Evolutionary conservation across 1,284 basidiomycete species (phyloP).

Genomic region (Ustilago hordei): DNA sequence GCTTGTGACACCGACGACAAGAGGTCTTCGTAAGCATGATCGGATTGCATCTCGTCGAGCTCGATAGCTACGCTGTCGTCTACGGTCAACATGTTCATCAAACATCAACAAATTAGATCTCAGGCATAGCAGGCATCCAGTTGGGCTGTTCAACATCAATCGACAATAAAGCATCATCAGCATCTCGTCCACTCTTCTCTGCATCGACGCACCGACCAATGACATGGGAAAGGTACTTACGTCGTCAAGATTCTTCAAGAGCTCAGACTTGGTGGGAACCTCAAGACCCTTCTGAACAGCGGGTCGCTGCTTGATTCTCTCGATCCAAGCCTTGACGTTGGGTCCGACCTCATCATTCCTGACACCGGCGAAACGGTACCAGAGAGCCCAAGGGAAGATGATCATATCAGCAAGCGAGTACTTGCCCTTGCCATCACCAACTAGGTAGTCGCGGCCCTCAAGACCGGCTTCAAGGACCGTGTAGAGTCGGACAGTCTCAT

Average conservation of each 20-base stretch:
- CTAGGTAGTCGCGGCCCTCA: constrained; percentile 55
- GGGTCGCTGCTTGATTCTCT: constrained; percentile 36
- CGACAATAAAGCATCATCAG: not conserved
- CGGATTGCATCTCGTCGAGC: not conserved
- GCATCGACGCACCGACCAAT: not conserved
- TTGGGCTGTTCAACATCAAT: constrained; percentile 24
- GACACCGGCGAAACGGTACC: constrained; percentile 40
- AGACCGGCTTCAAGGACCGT: constrained; percentile 51
- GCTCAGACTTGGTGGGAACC: constrained; percentile 28
- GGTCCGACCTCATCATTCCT: constrained; percentile 37
- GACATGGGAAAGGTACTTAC: constrained; percentile 17
- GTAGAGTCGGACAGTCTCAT: constrained; percentile 57
- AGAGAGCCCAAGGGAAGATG: constrained; percentile 50
- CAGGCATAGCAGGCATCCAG: constrained; percentile 52
- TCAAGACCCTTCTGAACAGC: constrained; percentile 39
- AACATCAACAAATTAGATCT: constrained; percentile 17
- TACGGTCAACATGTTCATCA: not conserved
- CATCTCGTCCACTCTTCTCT: not conserved
- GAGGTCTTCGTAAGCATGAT: not conserved
- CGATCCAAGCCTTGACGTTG: constrained; percentile 48
- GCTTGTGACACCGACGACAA: not conserved
- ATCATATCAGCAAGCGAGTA: constrained; percentile 59
- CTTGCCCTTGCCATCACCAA: constrained; percentile 57
- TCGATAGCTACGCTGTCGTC: not conserved
- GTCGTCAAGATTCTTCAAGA: constrained; percentile 44